Evolutionary conservation across 108 stramenopile genomes (phyloP), one percentile per base, ranked within the genome.

Genomic region (Chaetoceros muelleri): DNA sequence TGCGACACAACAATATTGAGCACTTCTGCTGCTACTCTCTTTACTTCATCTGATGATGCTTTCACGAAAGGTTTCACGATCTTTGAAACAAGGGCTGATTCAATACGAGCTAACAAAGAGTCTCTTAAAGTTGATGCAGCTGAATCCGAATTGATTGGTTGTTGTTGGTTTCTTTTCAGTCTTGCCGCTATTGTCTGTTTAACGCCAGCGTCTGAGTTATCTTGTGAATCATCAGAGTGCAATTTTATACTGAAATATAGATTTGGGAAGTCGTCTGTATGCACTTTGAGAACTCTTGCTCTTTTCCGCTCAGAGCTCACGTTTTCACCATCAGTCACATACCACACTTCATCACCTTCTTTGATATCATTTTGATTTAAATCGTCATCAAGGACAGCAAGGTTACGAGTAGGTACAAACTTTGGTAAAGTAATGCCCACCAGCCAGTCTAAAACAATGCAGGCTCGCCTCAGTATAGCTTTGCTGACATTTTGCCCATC

Each of bases 171-270:
- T 52, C 22, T n/a, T 19, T 29, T 48, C 40, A 90, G 58, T 48
- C 84, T 61, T 13, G 70, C 71, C 0, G 67, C 62, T 13, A 90
- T 57, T 8, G 88, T 90, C 51, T 90, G 88, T 13, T 58, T 52
- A 31, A 53, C 48, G n/a, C 51, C 52, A 31, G 66, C 69, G 23
- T 60, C 55, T 2, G 49, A 60, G 17, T 58, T 65, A 26, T 70
- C 57, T n/a, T n/a, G n/a, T n/a, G n/a, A n/a, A n/a, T n/a, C n/a
- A n/a, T n/a, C n/a, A 7, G 55, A 16, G n/a, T 26, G 28, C 5
- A 72, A 5, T 47, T 49, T 59, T 44, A 90, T 82, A 18, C 84
- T 80, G 48, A 80, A 90, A 52, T 84, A 90, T 10, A 81, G 47
- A 44, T 80, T 70, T 18, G 74, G 67, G 45, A 78, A 79, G 28